phyloP scores from a whole-genome alignment of 2,329 filamentous ascomycete genomes.

The Alternaria conjuncta region DNA sequence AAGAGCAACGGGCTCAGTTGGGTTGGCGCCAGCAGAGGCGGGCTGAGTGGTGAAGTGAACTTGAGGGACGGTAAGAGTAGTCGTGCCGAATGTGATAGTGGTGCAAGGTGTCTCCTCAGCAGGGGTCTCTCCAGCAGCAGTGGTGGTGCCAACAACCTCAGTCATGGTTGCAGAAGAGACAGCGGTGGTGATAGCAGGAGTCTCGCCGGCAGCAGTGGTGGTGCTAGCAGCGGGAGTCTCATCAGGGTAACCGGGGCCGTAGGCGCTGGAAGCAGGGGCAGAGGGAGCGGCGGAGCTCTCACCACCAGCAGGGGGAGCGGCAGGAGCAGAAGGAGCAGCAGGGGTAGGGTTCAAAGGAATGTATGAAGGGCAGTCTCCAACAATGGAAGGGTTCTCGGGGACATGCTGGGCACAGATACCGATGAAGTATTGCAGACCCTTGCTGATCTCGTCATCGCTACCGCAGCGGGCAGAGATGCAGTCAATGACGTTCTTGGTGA shows the following conservation, averaged over 20 bases:
- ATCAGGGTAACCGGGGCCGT: not conserved
- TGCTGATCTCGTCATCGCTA: constrained; percentile 67
- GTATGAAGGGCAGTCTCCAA: constrained; percentile 73
- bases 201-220: constrained; percentile 10
- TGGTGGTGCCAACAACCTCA: not conserved
- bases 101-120: constrained; percentile 34
- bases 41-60: constrained; percentile 53
- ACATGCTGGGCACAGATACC: constrained; percentile 85
- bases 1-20: constrained; percentile 45
- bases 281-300: constrained; percentile 3
- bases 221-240: constrained; percentile 9
- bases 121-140: constrained; percentile 6
- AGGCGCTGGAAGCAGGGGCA: constrained; percentile 10
- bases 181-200: constrained; percentile 2
- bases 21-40: constrained; percentile 33
- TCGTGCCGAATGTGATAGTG: constrained; percentile 52
- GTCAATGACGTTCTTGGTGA: constrained; percentile 78
- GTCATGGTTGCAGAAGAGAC: not conserved
- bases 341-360: constrained; percentile 51
- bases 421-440: constrained; percentile 83
- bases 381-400: constrained; percentile 80
- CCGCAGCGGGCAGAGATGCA: constrained; percentile 80
- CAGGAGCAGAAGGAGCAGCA: constrained; percentile 18
- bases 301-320: constrained; percentile 9
- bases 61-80: constrained; percentile 55